Percentiles rank a stretch among this genome's conserved stretches.
phyloP scores from a whole-genome alignment of 1,284 basidiomycete genomes.

The Puccinia polysora region DNA sequence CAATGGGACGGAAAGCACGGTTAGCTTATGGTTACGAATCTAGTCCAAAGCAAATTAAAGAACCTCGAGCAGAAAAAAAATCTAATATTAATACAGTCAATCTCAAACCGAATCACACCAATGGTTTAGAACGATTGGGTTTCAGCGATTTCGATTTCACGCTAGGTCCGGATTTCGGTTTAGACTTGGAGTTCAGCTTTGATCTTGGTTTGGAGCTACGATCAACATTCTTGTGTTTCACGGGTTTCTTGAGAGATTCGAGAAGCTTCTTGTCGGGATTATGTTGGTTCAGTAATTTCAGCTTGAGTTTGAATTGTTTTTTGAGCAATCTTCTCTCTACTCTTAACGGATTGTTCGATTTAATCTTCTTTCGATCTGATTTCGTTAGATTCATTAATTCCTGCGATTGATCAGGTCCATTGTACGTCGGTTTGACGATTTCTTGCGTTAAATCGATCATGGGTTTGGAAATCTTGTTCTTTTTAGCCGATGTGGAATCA shows the following conservation, averaged over 20 bases:
- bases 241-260: neutral
- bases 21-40: too few relatives aligned
- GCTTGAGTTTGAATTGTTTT: slow-evolving; percentile 50
- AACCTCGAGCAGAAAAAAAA: too few relatives aligned
- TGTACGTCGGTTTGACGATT: slow-evolving; percentile 11
- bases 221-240: neutral
- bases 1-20: too few relatives aligned
- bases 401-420: slow-evolving; percentile 31
- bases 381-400: slow-evolving; percentile 63
- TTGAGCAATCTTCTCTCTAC: slow-evolving; percentile 77
- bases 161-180: neutral
- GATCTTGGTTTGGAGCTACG: neutral
- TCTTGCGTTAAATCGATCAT: slow-evolving; percentile 10
- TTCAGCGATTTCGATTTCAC: neutral
- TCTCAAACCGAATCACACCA: too few relatives aligned
- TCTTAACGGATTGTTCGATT: slow-evolving; percentile 70
- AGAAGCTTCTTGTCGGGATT: neutral
- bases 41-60: too few relatives aligned
- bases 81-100: too few relatives aligned
- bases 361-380: slow-evolving; percentile 74
- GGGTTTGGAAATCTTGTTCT: neutral
- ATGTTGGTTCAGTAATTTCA: neutral
- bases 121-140: too few relatives aligned
- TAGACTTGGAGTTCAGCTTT: neutral
- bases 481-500: neutral